Conservation (phyloP, 768 basidiomycete genomes). For the Rhizopogon roseolus region DNA sequence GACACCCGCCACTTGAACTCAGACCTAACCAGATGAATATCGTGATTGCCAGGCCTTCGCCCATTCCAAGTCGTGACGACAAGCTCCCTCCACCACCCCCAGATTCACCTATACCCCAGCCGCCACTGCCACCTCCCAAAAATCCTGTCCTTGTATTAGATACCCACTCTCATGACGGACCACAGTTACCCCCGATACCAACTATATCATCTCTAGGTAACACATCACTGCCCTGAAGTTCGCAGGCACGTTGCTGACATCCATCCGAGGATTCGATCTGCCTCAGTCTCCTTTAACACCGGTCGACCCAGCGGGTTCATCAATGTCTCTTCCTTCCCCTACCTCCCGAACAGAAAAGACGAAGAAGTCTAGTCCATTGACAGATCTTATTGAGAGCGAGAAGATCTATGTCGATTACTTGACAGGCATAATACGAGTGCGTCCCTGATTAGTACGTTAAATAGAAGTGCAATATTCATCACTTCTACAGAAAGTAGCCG, state of each 20-base stretch:
- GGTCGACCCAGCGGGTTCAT: background rate
- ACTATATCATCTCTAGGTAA: slow-evolving; percentile 21
- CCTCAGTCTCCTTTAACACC: slow-evolving; percentile 19
- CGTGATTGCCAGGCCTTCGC: slow-evolving; percentile 20
- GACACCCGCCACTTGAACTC: background rate
- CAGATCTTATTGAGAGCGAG: slow-evolving; percentile 93
- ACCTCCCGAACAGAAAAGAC: slow-evolving; percentile 38
- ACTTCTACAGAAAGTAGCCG: slow-evolving; percentile 79
- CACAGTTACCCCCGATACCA: slow-evolving; percentile 9
- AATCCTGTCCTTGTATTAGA: slow-evolving; percentile 2
- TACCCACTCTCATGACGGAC: slow-evolving; percentile 3
- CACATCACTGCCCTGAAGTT: background rate
- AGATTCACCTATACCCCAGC: slow-evolving; percentile 1
- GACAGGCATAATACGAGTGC: slow-evolving; percentile 84
- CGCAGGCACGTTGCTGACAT: slow-evolving; percentile 12
- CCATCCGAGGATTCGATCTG: slow-evolving; percentile 15
- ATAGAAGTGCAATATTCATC: slow-evolving; percentile 9
- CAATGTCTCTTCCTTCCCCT: slow-evolving; percentile 16
- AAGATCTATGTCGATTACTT: slow-evolving; percentile 88
- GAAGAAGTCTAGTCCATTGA: slow-evolving; percentile 76
- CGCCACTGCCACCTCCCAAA: slow-evolving; percentile 19
- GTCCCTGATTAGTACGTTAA: slow-evolving; percentile 23
- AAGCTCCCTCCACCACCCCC: slow-evolving; percentile 21
- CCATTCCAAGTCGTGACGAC: slow-evolving; percentile 20
- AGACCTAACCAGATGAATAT: background rate